Base-by-base conservation (phyloP, 1,284 basidiomycete species). In the Fomitiporia mediterranea region DNA sequence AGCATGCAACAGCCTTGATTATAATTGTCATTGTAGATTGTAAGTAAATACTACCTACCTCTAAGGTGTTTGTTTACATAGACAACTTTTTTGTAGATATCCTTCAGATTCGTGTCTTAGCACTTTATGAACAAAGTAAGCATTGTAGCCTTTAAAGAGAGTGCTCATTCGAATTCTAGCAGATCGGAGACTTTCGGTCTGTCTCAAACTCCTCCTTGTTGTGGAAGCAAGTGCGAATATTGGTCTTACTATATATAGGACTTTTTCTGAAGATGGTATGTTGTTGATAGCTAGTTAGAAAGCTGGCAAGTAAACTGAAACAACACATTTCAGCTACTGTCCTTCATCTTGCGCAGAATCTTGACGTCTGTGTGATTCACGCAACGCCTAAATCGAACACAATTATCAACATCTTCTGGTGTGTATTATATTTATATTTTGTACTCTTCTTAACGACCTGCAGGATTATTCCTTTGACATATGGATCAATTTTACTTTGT, bases 391-490 rank as follows among this genome's bases (percentile, higher is more conserved):
- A 11, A 25, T 44, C 21, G 43, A 25, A 25, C 8, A 44, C 17
- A 27, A 30, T 44, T 25, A 25, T 27, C 7, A 25, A 44, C 25
- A n/a, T 15, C 9, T 53, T 39, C 28, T 44, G 43, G 43, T 44
- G 4, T 11, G 43, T 25, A 9, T 13, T 23, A 5, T 6, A 3
- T 8, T 19, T 13, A 21, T 8, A 5, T 40, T 23, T 21, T 42
- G 23, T n/a, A 30, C 8, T 27, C 13, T 9, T 28, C 34, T 42
- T 21, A 13, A 28, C 8, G 4, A 32, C 5, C 46, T 32, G 30
- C 21, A 53, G 51, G 51, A 17, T 44, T 15, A 19, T 40, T 27
- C 53, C 53, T 11, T 15, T 55, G 23, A 13, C 17, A 32, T 55
- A 39, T 40, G 53, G 44, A 6, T 15, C 43, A 27, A 25, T 55